Evolutionary conservation across 2,329 filamentous ascomycete genomes (phyloP).

Genomic region (Phyllosticta citribraziliensis): DNA sequence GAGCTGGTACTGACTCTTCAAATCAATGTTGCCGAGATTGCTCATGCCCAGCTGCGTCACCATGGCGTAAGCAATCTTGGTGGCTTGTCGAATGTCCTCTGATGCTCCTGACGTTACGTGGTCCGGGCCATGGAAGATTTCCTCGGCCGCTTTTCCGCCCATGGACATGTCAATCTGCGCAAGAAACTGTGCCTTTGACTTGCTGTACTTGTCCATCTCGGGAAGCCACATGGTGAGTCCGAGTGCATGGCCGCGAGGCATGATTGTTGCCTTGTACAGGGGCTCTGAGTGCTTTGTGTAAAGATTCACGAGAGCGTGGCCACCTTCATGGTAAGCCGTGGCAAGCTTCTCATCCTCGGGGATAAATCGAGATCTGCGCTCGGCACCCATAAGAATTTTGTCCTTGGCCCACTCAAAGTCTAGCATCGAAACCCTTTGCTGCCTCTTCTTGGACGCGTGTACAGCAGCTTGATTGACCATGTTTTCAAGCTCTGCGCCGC

Average conservation of each 20-base stretch:
- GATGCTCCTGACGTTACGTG: constrained; percentile 85
- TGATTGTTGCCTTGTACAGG: constrained; percentile 94
- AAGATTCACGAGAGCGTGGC: constrained; percentile 83
- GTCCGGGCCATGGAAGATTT: constrained; percentile 84
- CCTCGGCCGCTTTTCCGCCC: constrained; percentile 82
- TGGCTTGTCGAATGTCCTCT: constrained; percentile 72
- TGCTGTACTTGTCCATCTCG: constrained; percentile 85
- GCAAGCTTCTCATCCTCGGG: constrained; percentile 87
- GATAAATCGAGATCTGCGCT: constrained; percentile 81
- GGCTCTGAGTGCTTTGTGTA: constrained; percentile 66
- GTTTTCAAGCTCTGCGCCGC: constrained; percentile 92
- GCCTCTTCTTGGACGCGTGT: constrained; percentile 81
- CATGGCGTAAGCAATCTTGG: constrained; percentile 74
- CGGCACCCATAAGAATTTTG: constrained; percentile 93
- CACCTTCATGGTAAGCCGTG: constrained; percentile 95
- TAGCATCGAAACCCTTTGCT: constrained; percentile 59
- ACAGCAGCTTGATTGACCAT: constrained; percentile 94
- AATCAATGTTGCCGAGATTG: constrained; percentile 81
- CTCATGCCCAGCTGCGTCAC: constrained; percentile 89
- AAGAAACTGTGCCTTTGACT: constrained; percentile 74
- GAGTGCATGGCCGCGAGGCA: constrained; percentile 77
- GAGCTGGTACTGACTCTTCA: constrained; percentile 66
- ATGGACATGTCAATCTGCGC: constrained; percentile 70
- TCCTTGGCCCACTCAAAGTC: constrained; percentile 98
- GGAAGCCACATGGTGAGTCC: constrained; percentile 83